Evolutionary conservation across 352 stramenopile species (phyloP), one percentile per base, ranked within the genome.

Genomic region (Globisporangium polare): DNA sequence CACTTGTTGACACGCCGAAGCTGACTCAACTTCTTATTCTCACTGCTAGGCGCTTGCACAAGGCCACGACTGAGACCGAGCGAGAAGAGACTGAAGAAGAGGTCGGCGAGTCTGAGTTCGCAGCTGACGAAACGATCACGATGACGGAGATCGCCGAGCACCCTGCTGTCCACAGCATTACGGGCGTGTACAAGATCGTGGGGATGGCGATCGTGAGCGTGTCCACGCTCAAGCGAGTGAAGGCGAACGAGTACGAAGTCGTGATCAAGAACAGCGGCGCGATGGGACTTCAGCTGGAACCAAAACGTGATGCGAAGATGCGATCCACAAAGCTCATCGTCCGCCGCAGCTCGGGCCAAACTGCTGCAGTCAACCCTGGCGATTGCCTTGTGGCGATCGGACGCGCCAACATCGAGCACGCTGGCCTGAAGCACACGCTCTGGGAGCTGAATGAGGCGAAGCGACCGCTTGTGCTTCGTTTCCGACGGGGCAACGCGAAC

Each of bases 201-300:
- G 80, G 80, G 24, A 92, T 91, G 85, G 71, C 73, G 33, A 85
- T 81, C 54, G 82, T 92, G 39, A 92, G 83, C 58, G 80, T 94
- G n/a, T 92, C 82, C 22, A 92, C 78, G 5, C 57, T 92, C 22
- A 80, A 78, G 58, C 82, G 68, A 33, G 75, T 78, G 56, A 92
- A 92, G 64, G 71, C 85, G 10, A 94, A 94, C 57, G 85, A 94
- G 60, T 94, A 94, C 52, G 80, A 92, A 64, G 73, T 94, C 50
- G 73, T 65, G n/a, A 86, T 94, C 68, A 65, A 69, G 27, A 72
- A 73, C 35, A 71, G 75, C 42, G 85, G 85, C 1, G 63, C 66
- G 5, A 83, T 94, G 57, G 85, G 85, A 18, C 81, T 94, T 12
- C 69, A 89, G 26, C 56, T 91, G 72, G 81, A 85, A 8, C 77